Conservation (phyloP, 352 stramenopile genomes). For the Phytophthora pisi region DNA sequence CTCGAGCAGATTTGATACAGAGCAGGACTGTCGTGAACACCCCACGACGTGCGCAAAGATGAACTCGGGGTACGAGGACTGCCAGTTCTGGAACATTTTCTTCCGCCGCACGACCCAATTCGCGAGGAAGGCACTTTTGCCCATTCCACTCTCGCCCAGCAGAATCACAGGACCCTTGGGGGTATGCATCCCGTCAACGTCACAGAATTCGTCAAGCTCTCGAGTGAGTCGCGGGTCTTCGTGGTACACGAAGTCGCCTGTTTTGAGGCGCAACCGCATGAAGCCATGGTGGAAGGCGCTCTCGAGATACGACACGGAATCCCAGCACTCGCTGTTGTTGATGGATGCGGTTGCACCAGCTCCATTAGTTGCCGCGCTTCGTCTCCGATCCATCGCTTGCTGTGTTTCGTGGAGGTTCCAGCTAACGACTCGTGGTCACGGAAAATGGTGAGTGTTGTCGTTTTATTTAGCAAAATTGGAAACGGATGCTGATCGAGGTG, state of each 20-base stretch:
- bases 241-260: constrained; percentile 76
- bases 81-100: constrained; percentile 88
- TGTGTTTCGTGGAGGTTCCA: not conserved
- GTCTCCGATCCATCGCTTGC: constrained; percentile 23
- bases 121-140: constrained; percentile 78
- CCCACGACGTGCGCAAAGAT: constrained; percentile 93
- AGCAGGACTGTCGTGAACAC: constrained; percentile 86
- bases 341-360: constrained; percentile 11
- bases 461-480: constrained; percentile 11
- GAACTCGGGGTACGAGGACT: constrained; percentile 84
- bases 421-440: not conserved
- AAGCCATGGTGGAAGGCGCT: constrained; percentile 84
- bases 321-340: constrained; percentile 64
- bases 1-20: constrained; percentile 86
- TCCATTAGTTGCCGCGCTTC: constrained; percentile 25
- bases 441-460: not conserved
- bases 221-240: constrained; percentile 67
- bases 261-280: constrained; percentile 72
- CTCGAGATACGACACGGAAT: constrained; percentile 84
- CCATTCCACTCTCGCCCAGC: constrained; percentile 72
- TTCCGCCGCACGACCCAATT: constrained; percentile 86
- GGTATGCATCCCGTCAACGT: constrained; percentile 87
- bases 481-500: constrained; percentile 5
- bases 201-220: constrained; percentile 84
- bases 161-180: constrained; percentile 77